Evolutionary conservation across 495 filamentous ascomycete genomes (phyloP).

Genomic region (Friedmanniomyces simplex): DNA sequence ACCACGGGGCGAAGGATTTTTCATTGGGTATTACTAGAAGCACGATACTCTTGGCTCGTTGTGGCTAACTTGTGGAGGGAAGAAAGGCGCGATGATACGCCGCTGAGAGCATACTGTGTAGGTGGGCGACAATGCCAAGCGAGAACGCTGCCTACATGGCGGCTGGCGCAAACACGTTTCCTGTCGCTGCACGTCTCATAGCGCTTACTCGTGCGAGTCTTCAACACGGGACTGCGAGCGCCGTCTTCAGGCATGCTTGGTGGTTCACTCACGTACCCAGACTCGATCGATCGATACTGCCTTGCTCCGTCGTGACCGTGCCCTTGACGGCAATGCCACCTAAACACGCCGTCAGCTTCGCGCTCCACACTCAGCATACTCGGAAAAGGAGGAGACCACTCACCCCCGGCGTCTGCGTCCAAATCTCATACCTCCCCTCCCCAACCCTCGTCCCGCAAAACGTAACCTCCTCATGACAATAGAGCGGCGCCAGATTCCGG

Average conservation of each 20-base stretch:
- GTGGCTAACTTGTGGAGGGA: too few relatives aligned
- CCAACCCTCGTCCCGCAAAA: slow-evolving; percentile 27
- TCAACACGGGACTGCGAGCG: too few relatives aligned
- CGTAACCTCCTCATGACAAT: slow-evolving; percentile 48
- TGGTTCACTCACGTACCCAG: too few relatives aligned
- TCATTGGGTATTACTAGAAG: too few relatives aligned
- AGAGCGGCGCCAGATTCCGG: slow-evolving; percentile 72
- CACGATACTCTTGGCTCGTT: too few relatives aligned
- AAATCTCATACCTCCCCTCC: slow-evolving; percentile 18
- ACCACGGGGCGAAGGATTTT: background rate
- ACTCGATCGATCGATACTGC: too few relatives aligned
- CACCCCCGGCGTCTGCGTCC: slow-evolving; percentile 19
- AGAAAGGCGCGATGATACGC: too few relatives aligned
- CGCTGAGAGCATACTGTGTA: background rate
- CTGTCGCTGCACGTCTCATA: too few relatives aligned
- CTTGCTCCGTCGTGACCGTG: background rate
- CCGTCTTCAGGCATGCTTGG: too few relatives aligned
- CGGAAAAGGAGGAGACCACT: background rate
- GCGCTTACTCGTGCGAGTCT: too few relatives aligned
- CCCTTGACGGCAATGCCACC: slow-evolving; percentile 31
- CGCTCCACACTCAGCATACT: background rate
- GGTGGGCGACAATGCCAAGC: background rate
- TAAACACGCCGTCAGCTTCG: background rate
- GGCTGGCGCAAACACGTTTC: too few relatives aligned
- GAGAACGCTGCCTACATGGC: too few relatives aligned